Conservation (phyloP, 108 stramenopile genomes). For the Skeletonema menzelii region DNA sequence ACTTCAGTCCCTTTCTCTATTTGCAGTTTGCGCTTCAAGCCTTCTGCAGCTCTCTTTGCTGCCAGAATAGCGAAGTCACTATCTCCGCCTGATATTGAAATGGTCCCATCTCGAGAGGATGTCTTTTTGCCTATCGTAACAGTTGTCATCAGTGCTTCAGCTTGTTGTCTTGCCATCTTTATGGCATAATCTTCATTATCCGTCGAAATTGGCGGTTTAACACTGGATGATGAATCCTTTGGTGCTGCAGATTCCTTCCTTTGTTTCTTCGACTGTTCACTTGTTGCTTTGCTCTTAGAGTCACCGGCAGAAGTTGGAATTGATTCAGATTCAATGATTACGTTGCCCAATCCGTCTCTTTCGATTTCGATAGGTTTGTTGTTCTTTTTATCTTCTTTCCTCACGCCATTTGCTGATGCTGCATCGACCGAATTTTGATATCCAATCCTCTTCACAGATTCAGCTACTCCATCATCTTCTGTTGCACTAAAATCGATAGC, state of each 20-base stretch:
- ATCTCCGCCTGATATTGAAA: constrained; percentile 31
- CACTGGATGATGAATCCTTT: background rate
- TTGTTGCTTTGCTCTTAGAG: constrained; percentile 1
- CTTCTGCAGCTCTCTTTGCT: constrained; percentile 51
- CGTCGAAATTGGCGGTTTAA: background rate
- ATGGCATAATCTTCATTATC: constrained; percentile 50
- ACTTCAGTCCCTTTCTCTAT: constrained; percentile 20
- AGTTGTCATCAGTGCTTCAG: constrained; percentile 42
- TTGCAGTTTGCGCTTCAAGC: constrained; percentile 25
- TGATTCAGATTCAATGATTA: constrained; percentile 49
- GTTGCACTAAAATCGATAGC: background rate
- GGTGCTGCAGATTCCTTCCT: background rate
- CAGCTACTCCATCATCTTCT: constrained; percentile 23
- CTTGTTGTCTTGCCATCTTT: constrained; percentile 28
- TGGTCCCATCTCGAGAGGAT: constrained; percentile 22
- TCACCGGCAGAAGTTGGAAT: background rate
- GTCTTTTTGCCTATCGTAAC: constrained; percentile 15
- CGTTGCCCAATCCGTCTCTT: constrained; percentile 37
- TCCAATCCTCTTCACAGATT: constrained; percentile 31
- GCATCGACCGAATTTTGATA: constrained; percentile 48
- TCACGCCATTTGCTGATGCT: constrained; percentile 15
- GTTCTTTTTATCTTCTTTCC: background rate
- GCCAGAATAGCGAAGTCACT: constrained; percentile 72
- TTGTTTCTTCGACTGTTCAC: background rate
- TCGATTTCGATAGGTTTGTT: constrained; percentile 19